phyloP scores from a whole-genome alignment of 495 filamentous ascomycete species.

The Terfezia boudieri region DNA sequence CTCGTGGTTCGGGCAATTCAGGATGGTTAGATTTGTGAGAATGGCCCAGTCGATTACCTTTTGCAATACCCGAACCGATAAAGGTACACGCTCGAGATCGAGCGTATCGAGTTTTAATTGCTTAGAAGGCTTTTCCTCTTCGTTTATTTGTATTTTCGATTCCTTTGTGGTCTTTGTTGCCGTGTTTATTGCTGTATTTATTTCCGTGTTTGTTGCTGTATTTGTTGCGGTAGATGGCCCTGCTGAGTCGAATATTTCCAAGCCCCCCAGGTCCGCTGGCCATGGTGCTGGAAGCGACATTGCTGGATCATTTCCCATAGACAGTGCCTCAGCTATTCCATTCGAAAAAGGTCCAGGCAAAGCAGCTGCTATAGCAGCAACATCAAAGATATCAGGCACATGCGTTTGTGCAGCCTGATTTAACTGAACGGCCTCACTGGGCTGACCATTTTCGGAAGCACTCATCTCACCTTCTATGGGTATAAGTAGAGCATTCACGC shows the following conservation, averaged over 20 bases:
- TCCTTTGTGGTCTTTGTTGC: neutral
- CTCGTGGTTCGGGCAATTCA: conserved; percentile 58
- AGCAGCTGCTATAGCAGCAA: neutral
- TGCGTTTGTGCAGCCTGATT: no score
- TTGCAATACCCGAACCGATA: conserved; percentile 45
- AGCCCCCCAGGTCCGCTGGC: no score
- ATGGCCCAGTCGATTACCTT: conserved; percentile 60
- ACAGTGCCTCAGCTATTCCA: no score
- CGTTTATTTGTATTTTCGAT: neutral
- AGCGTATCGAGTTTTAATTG: conserved; percentile 51
- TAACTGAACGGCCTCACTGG: neutral
- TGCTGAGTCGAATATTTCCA: neutral
- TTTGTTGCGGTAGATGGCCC: neutral
- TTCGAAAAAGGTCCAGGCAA: neutral
- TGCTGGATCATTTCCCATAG: no score
- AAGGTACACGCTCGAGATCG: conserved; percentile 60
- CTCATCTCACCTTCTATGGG: neutral
- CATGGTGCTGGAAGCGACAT: no score
- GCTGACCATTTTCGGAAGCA: neutral
- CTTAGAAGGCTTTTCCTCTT: conserved; percentile 7
- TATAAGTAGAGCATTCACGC: neutral
- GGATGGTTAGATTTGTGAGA: conserved; percentile 57
- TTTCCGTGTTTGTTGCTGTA: neutral
- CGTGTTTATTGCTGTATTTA: neutral
- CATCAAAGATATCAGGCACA: neutral